Base-by-base conservation (phyloP, 225 moss, liverwort and hornwort genomes). In the Bryum argenteum region DNA sequence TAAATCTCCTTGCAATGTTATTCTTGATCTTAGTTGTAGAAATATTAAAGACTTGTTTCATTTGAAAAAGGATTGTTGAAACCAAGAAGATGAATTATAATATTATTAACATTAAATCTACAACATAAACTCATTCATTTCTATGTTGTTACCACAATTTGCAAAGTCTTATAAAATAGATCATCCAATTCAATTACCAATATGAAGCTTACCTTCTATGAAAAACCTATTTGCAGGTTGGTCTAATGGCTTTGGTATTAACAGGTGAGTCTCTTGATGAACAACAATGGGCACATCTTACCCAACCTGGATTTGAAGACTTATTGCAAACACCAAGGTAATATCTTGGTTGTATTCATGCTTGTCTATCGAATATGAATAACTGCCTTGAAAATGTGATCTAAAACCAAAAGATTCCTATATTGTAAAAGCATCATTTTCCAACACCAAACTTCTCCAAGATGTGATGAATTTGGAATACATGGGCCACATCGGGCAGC, bases 211-310 rank as follows among this genome's bases (percentile, higher is more conserved):
- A 54, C 57, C 11, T 0, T 48, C n/a, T 12, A 65, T 51, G 0
- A 7, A 53, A 74, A 41, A 67, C 4, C 73, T 59, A 66, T 73
- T 82, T 75, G 63, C 86, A 97, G 93, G 93, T 97, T 54, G 89
- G 91, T 71, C 76, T 97, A 80, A 83, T 93, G 81, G 96, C 91
- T 2, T 71, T 97, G 17, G 90, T 92, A 79, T 70, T 93, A 72
- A 90, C 75, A 60, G 93, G 96, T 55, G 88, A 97, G 73, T 81
- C 88, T 18, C 75, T 93, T 6, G 79, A 88, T 78, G 84, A 86
- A 14, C 78, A 89, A 74, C 89, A 93, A 57, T 79, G 86, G 71
- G 18, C 70, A 17, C 77, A 84, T 50, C 16, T 89, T 3, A 92
- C 77, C 16, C 88, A 90, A 66, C 85, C 77, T 43, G 82, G 85